Conservation (phyloP, 2,329 filamentous ascomycete genomes). For the Endoconidiophora polonica region DNA sequence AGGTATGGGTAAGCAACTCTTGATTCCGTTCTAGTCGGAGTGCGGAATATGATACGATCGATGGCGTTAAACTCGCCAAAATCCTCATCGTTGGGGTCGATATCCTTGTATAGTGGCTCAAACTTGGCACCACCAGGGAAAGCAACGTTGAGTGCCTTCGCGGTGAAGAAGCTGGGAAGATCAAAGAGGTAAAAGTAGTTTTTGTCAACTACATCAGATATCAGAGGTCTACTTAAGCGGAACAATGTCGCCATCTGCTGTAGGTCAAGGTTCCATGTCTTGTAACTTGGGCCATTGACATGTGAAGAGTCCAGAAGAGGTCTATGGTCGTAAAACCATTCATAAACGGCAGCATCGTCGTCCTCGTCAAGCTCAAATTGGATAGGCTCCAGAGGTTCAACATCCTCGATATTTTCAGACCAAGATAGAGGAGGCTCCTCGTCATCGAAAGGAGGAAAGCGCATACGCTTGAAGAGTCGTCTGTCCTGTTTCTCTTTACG, state of each 20-base stretch:
- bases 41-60: slow-evolving; percentile 95
- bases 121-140: slow-evolving; percentile 95
- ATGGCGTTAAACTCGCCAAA: slow-evolving; percentile 99
- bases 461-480: slow-evolving; percentile 94
- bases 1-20: slow-evolving; percentile 86
- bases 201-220: slow-evolving; percentile 84
- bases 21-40: slow-evolving; percentile 87
- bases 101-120: slow-evolving; percentile 94
- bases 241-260: slow-evolving; percentile 95
- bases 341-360: slow-evolving; percentile 78
- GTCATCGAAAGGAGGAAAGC: slow-evolving; percentile 95
- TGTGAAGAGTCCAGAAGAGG: slow-evolving; percentile 81
- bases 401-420: slow-evolving; percentile 98
- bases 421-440: slow-evolving; percentile 94
- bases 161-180: slow-evolving; percentile 81
- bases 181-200: slow-evolving; percentile 99
- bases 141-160: slow-evolving; percentile 91
- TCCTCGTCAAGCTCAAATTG: slow-evolving; percentile 95
- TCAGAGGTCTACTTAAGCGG: slow-evolving; percentile 73
- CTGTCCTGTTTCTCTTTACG: slow-evolving; percentile 92
- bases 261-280: slow-evolving; percentile 80
- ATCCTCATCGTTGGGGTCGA: slow-evolving; percentile 96
- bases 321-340: slow-evolving; percentile 96
- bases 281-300: slow-evolving; percentile 93
- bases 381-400: slow-evolving; percentile 91